These are phyloP conservation scores for Cercospora sp. DNA, from an alignment of 2,329 filamentous ascomycete genomes.

Conservation along the genomic window DNA sequence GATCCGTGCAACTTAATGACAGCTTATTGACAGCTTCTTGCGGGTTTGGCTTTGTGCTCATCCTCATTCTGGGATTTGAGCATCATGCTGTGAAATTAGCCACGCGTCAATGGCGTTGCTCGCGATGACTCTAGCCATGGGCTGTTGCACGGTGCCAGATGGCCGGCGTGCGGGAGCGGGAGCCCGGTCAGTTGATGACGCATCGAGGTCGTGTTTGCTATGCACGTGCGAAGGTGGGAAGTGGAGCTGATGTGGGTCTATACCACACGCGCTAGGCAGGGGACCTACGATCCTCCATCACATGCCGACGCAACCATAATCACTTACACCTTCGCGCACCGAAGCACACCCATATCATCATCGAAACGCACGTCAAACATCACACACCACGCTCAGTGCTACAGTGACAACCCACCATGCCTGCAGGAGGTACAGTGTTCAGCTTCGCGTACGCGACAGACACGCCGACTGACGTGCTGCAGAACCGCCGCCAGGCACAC, in stretches of 20 bases:
- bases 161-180: neutral
- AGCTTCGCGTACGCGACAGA: neutral
- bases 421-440: slow-evolving; percentile 5
- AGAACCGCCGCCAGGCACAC: slow-evolving; percentile 34
- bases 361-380: neutral
- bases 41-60: neutral
- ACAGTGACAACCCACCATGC: neutral
- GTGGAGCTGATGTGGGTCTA: slow-evolving; percentile 6
- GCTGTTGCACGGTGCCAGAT: neutral
- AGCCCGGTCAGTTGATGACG: neutral
- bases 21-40: neutral
- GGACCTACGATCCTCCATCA: neutral
- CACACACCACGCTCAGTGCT: neutral
- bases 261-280: neutral
- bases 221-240: neutral
- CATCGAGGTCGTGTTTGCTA: neutral
- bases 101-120: neutral
- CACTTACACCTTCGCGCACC: neutral
- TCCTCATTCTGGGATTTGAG: neutral
- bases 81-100: neutral
- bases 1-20: neutral
- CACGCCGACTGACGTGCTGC: neutral
- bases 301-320: neutral
- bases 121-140: neutral
- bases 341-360: neutral